phyloP scores from a whole-genome alignment of 805 yeast species.

The Yueomyces sp. region DNA sequence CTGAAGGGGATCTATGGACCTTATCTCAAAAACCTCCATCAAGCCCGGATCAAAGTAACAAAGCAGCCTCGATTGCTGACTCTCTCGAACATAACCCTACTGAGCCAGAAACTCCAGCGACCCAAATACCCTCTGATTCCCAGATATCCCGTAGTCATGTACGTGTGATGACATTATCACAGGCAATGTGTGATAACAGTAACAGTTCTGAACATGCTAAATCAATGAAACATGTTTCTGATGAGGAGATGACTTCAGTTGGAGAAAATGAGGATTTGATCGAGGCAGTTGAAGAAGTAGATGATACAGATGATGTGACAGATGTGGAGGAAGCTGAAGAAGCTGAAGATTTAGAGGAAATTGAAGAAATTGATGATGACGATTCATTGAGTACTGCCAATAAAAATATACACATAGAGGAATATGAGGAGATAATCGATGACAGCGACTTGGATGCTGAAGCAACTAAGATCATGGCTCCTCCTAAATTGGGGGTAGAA shows the following conservation, averaged over 20 bases:
- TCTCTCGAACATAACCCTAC: background rate
- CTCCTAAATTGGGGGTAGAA: too few species aligned
- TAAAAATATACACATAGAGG: too few species aligned
- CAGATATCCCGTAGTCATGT: conserved; percentile 1
- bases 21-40: conserved; percentile 12
- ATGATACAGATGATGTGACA: background rate
- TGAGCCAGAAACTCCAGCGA: background rate
- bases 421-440: too few species aligned
- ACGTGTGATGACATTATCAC: conserved; percentile 14
- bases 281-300: too few species aligned
- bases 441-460: too few species aligned
- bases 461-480: too few species aligned
- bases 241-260: too few species aligned
- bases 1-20: conserved; percentile 7
- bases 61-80: background rate
- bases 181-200: conserved; percentile 14
- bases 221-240: too few species aligned
- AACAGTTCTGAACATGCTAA: too few species aligned
- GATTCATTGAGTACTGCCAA: too few species aligned
- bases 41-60: background rate
- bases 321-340: conserved; percentile 1
- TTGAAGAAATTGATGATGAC: too few species aligned
- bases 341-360: conserved; percentile 1
- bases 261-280: too few species aligned
- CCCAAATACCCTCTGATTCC: background rate